Conservation (phyloP, 495 filamentous ascomycete species). For the Trypethelium eluteriae region DNA sequence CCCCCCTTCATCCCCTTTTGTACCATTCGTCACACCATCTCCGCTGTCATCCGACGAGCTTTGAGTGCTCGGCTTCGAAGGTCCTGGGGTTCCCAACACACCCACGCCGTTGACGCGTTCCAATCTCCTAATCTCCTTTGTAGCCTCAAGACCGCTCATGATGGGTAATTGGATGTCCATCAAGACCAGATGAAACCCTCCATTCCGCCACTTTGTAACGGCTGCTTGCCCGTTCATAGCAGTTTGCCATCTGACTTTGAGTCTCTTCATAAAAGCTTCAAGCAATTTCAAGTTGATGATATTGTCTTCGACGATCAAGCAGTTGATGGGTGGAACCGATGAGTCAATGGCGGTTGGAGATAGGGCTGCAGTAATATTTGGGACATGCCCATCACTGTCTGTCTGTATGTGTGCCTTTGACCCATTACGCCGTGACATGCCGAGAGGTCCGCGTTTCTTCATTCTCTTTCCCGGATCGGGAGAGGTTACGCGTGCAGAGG, state of each 20-base stretch:
- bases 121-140: conserved; percentile 84
- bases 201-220: conserved; percentile 82
- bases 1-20: conserved; percentile 15
- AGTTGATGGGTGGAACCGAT: conserved; percentile 91
- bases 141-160: conserved; percentile 96
- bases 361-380: not conserved
- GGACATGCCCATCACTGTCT: not conserved
- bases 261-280: conserved; percentile 90
- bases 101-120: conserved; percentile 87
- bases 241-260: conserved; percentile 96
- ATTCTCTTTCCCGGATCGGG: conserved; percentile 41
- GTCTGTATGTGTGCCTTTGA: not conserved
- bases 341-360: conserved; percentile 46
- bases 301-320: conserved; percentile 97
- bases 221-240: conserved; percentile 91
- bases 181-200: conserved; percentile 93
- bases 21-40: conserved; percentile 10
- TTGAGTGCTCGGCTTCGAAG: conserved; percentile 22
- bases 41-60: conserved; percentile 16
- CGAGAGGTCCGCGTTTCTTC: conserved; percentile 30
- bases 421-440: conserved; percentile 4
- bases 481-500: conserved; percentile 44
- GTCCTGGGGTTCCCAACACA: conserved; percentile 50
- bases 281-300: conserved; percentile 90
- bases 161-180: conserved; percentile 99